phyloP scores from a whole-genome alignment of 1,284 basidiomycete species.

The Cutaneotrichosporon cyanovorans region DNA sequence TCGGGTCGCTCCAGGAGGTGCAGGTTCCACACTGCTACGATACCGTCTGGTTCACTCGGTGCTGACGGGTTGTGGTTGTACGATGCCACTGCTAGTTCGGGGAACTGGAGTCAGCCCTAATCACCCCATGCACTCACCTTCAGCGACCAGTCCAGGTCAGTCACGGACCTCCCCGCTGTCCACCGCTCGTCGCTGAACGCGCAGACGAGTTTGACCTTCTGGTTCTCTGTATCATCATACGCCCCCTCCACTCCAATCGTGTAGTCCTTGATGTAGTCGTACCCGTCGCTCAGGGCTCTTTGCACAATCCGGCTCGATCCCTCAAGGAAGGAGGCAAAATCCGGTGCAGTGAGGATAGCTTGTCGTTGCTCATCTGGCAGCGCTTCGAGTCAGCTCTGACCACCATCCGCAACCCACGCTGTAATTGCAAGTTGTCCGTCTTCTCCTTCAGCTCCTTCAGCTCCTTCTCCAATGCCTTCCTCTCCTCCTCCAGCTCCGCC shows the following conservation, averaged over 20 bases:
- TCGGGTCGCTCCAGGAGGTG: slow-evolving; percentile 92
- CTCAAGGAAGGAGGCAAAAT: slow-evolving; percentile 89
- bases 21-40: slow-evolving; percentile 95
- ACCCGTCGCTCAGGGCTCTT: slow-evolving; percentile 88
- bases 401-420: slow-evolving; percentile 20
- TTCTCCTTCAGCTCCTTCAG: slow-evolving; percentile 72
- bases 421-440: slow-evolving; percentile 56
- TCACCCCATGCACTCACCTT: slow-evolving; percentile 55
- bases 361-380: slow-evolving; percentile 74
- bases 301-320: slow-evolving; percentile 92
- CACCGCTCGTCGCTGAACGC: slow-evolving; percentile 82
- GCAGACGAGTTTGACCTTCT: slow-evolving; percentile 76
- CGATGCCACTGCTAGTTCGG: slow-evolving; percentile 85
- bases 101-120: slow-evolving; percentile 56
- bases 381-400: slow-evolving; percentile 49
- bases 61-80: slow-evolving; percentile 94
- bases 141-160: slow-evolving; percentile 93
- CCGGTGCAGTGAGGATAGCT: slow-evolving; percentile 71
- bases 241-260: slow-evolving; percentile 70
- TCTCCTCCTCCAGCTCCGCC: slow-evolving; percentile 52
- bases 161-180: slow-evolving; percentile 85
- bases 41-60: slow-evolving; percentile 87
- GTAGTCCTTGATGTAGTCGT: slow-evolving; percentile 96
- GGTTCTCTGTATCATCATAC: slow-evolving; percentile 76
- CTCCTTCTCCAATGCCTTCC: slow-evolving; percentile 63